A percentile compares a stretch with the other conserved stretches of the same genome.
Conservation (phyloP, 768 basidiomycete species). For the Tylopilus sp. region DNA sequence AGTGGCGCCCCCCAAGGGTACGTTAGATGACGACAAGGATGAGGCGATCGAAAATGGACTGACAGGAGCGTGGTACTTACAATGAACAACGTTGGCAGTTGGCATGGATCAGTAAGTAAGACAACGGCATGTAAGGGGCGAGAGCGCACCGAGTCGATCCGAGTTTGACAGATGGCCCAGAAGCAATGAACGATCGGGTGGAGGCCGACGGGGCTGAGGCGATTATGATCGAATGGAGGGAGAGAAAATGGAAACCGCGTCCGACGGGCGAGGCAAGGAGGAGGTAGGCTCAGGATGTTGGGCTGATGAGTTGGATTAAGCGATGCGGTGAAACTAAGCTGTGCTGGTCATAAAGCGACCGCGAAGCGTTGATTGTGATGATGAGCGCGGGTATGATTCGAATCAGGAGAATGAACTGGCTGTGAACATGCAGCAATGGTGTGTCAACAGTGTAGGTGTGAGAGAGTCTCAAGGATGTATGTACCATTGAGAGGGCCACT, state of each 20-base stretch:
- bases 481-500: too few species aligned
- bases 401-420: background rate
- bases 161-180: background rate
- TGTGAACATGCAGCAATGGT: constrained; percentile 25
- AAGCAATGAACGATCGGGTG: background rate
- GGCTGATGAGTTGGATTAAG: background rate
- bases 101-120: too few species aligned
- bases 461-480: too few species aligned
- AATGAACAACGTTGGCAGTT: constrained; percentile 8
- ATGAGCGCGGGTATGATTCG: background rate
- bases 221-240: constrained; percentile 2
- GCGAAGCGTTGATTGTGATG: background rate
- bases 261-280: constrained; percentile 4
- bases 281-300: background rate
- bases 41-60: constrained; percentile 22
- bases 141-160: background rate
- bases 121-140: constrained; percentile 5
- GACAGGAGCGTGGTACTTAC: constrained; percentile 14
- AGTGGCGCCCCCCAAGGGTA: background rate
- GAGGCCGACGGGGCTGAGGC: background rate
- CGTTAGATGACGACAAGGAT: constrained; percentile 16
- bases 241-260: background rate
- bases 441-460: constrained; percentile 14
- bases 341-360: background rate
- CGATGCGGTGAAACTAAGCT: background rate